phyloP scores from a whole-genome alignment of 768 basidiomycete species.

The Termitomyces heimii region DNA sequence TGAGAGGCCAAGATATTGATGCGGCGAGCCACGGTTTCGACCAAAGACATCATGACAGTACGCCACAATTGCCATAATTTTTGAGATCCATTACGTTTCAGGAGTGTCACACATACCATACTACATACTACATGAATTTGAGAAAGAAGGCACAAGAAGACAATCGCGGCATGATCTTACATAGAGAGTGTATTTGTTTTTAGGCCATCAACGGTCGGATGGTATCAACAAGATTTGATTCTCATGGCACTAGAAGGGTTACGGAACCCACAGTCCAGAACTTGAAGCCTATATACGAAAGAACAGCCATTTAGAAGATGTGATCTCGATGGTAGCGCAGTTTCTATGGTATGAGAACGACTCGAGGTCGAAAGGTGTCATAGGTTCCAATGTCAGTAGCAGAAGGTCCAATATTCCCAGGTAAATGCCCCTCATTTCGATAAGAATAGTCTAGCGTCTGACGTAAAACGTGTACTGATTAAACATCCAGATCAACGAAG shows the following conservation, averaged over 20 bases:
- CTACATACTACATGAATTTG: neutral
- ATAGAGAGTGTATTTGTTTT: neutral
- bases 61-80: neutral
- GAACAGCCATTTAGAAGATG: neutral
- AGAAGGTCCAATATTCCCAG: neutral
- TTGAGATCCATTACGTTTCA: neutral
- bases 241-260: neutral
- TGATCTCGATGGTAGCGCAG: neutral
- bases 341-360: neutral
- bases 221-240: neutral
- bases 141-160: neutral
- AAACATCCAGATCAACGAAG: constrained; percentile 81
- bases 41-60: neutral
- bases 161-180: neutral
- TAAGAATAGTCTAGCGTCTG: constrained; percentile 11
- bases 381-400: neutral
- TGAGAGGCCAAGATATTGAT: neutral
- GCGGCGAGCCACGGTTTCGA: neutral
- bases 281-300: neutral
- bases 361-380: neutral
- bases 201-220: neutral
- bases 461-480: constrained; percentile 80
- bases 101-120: neutral
- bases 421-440: neutral
- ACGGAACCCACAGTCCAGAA: neutral